Conservation (phyloP, 345 rosid genomes). For the Salix koriyanagi region DNA sequence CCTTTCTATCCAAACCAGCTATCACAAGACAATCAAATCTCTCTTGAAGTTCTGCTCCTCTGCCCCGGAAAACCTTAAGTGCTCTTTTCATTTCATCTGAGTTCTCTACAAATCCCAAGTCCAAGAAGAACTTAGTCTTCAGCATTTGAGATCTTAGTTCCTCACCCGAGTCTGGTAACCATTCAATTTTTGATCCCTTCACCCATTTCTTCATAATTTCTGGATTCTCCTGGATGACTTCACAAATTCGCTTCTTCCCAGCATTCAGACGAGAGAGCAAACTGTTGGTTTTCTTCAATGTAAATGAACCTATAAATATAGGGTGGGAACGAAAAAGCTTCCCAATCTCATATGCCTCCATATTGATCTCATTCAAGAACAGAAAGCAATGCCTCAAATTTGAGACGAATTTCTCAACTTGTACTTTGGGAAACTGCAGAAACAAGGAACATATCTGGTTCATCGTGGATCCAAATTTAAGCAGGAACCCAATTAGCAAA, state of each 20-base stretch:
- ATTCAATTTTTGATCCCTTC: slow-evolving; percentile 34
- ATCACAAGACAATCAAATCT: slow-evolving; percentile 67
- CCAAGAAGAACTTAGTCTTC: slow-evolving; percentile 56
- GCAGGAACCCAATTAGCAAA: slow-evolving; percentile 41
- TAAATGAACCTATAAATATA: slow-evolving; percentile 44
- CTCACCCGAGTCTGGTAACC: slow-evolving; percentile 32
- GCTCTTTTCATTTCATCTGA: slow-evolving; percentile 37
- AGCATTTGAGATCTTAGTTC: slow-evolving; percentile 25
- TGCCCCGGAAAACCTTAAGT: slow-evolving; percentile 54
- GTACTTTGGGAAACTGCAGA: slow-evolving; percentile 47
- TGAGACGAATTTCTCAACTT: slow-evolving; percentile 38
- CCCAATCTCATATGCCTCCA: slow-evolving; percentile 48
- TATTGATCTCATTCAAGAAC: slow-evolving; percentile 47
- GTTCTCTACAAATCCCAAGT: slow-evolving; percentile 49
- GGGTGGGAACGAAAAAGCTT: slow-evolving; percentile 45
- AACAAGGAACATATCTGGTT: slow-evolving; percentile 43
- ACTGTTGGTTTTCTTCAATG: slow-evolving; percentile 50
- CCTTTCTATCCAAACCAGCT: slow-evolving; percentile 33
- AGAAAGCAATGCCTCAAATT: slow-evolving; percentile 52
- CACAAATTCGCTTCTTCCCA: slow-evolving; percentile 49
- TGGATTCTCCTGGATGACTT: slow-evolving; percentile 53
- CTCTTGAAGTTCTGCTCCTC: slow-evolving; percentile 57
- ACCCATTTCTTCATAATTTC: slow-evolving; percentile 48
- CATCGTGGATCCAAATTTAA: slow-evolving; percentile 53
- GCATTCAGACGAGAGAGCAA: slow-evolving; percentile 43